Percentiles rank a stretch among this genome's conserved stretches.
These are phyloP conservation scores for Debaryomyces castellii DNA, from an alignment of 805 yeast species.

Conservation along the genomic window DNA sequence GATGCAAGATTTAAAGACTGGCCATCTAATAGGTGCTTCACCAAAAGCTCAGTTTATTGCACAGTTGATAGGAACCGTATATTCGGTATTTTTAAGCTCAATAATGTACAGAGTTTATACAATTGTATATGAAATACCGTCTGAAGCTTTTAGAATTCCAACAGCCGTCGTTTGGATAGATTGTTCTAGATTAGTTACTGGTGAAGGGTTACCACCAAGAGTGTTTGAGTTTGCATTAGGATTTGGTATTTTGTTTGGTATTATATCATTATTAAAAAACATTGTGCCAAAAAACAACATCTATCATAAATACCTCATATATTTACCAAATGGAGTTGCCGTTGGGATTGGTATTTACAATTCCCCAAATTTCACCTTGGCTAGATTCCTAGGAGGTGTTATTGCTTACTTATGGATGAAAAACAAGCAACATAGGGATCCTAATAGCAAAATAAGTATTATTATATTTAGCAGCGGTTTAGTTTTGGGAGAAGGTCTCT, in stretches of 20 bases:
- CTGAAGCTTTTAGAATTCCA: slow-evolving; percentile 78
- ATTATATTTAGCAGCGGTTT: slow-evolving; percentile 90
- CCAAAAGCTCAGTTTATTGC: slow-evolving; percentile 91
- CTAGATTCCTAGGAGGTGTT: slow-evolving; percentile 88
- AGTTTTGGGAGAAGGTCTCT: slow-evolving; percentile 90
- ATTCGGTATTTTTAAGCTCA: slow-evolving; percentile 79
- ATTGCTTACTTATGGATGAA: slow-evolving; percentile 58
- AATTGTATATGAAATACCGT: slow-evolving; percentile 81
- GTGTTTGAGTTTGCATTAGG: slow-evolving; percentile 60
- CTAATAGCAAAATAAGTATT: slow-evolving; percentile 59
- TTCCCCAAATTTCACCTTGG: slow-evolving; percentile 89
- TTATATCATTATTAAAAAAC: slow-evolving; percentile 64
- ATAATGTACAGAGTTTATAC: slow-evolving; percentile 83
- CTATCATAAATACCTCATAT: slow-evolving; percentile 44
- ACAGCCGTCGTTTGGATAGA: slow-evolving; percentile 97
- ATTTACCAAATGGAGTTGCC: slow-evolving; percentile 92
- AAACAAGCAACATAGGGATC: slow-evolving; percentile 25
- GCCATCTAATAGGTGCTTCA: slow-evolving; percentile 86
- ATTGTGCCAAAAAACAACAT: slow-evolving; percentile 44
- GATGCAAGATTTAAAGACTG: slow-evolving; percentile 96
- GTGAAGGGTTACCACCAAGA: slow-evolving; percentile 82
- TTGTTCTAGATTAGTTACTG: slow-evolving; percentile 89
- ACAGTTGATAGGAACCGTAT: slow-evolving; percentile 82
- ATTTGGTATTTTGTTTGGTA: slow-evolving; percentile 69
- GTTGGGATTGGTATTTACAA: slow-evolving; percentile 97